Evolutionary conservation across 1,284 basidiomycete genomes (phyloP), one percentile per base, ranked within the genome.

Genomic region (Phellinidium pouzarii): DNA sequence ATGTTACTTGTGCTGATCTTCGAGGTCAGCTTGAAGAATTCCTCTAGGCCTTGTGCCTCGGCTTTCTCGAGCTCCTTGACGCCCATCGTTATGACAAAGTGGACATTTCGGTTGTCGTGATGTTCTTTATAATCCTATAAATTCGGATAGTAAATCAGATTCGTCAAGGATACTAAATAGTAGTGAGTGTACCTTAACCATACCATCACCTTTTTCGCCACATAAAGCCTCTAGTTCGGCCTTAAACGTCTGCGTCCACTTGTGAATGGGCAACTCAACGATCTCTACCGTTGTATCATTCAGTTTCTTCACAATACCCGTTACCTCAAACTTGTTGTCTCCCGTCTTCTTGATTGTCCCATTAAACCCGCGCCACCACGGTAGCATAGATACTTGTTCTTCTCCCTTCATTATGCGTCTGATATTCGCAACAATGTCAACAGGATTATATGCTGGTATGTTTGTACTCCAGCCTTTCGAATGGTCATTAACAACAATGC

Each of bases 361-460:
- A 65, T 85, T 81, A 70, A 94, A 99, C 26, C 95, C 96, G 48
- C 94, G 84, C 87, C 91, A 99, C 96, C 96, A 99, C 0, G 96
- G 96, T 19, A 79, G 73, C 90, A 99, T 97, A 0, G 84, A 78
- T 11, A 85, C 79, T 55, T 87, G 65, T 59, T 94, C 91, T 68
- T 97, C 90, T 38, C 83, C 88, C 0, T 77, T 76, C 91, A 99
- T 94, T 60, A 95, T 71, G 4, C 91, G 79, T 9, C 86, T 83
- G 46, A 99, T 68, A 67, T 99, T 99, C 25, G 77, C 78, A 17
- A 98, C 88, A 46, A 99, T 86, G 56, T 98, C 95, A 23, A 70
- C 69, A 0, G 96, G 96, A 66, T 99, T 98, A 75, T 87, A 99
- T 64, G 88, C 91, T 8, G 96, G 96, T 50, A 99, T 78, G 42